Base-by-base conservation (phyloP, 179 eudicot species). In the Silene vulgaris region DNA sequence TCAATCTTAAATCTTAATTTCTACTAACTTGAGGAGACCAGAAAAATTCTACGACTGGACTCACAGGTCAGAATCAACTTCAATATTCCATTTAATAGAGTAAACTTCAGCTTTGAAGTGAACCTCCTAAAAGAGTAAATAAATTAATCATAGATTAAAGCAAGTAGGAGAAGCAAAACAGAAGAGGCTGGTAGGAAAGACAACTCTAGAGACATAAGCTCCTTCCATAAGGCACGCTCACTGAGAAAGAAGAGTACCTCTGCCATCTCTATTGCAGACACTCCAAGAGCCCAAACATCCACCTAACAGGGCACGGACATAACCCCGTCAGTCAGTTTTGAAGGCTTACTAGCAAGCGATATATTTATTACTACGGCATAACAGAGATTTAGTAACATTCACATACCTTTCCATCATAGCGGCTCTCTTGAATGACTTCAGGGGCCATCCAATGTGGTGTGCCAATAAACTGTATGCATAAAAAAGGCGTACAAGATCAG, bases 371-470 rank as follows among this genome's bases (percentile, higher is more conserved):
- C 20, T 12, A 30, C 13, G 30, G 54, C 17, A 65, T 2, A 45
- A 68, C 16, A 54, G 1, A 65, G 66, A 28, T 26, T 30, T 3
- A 21, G 64, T 52, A 67, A 66, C 50, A 0, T 37, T 37, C 6
- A 17, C 54, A 50, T 89, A 95, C 99, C 99, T 95, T 95, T 68
- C 96, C 97, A 85, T 95, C 99, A 60, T 95, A 95, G 74, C 97
- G 97, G 78, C 88, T 95, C 85, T 95, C 97, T 85, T 95, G 99
- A 84, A 95, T 95, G 80, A 95, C 97, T 87, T 95, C 99, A 23
- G 97, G 99, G 71, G 99, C 97, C 99, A 95, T 95, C 99, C 99
- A 95, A 84, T 95, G 97, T 73, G 99, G 99, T 72, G 99, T 95
- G 71, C 99, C 97, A 76, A 95, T 95, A 78, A 95, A 95, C 99